Evolutionary conservation across 1,284 basidiomycete genomes (phyloP).

Genomic region (Ceratobasidium sp.): DNA sequence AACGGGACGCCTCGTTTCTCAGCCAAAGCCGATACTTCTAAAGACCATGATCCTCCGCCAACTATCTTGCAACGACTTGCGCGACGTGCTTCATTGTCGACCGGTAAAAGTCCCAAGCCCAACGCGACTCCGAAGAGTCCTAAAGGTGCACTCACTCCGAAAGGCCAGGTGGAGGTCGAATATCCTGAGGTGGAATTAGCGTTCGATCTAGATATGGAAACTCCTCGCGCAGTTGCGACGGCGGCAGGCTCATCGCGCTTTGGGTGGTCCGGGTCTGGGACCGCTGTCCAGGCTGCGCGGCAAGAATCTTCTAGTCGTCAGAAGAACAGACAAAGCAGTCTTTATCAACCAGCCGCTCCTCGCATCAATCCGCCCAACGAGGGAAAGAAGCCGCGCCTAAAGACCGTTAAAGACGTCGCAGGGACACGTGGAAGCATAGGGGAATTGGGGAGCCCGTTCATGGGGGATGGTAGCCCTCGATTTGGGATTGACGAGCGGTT

Average conservation of each 20-base stretch:
- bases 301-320: not conserved
- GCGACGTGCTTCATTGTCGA: conserved; percentile 32
- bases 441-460: conserved; percentile 33
- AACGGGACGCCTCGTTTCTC: not conserved
- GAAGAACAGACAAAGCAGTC: not conserved
- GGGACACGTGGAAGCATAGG: not conserved
- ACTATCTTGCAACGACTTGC: conserved; percentile 27
- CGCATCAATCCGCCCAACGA: not conserved
- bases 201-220: conserved; percentile 23
- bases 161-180: conserved; percentile 15
- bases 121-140: conserved; percentile 3
- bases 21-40: not conserved
- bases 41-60: conserved; percentile 16
- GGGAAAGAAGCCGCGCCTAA: not conserved
- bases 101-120: conserved; percentile 23
- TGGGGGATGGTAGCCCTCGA: conserved; percentile 39
- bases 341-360: not conserved
- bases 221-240: not conserved
- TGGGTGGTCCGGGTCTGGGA: not conserved
- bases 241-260: not conserved
- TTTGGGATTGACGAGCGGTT: conserved; percentile 41
- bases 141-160: not conserved
- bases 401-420: not conserved
- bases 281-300: not conserved
- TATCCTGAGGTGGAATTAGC: conserved; percentile 9